Evolutionary conservation across 2,329 filamentous ascomycete species (phyloP).

Genomic region (Phaeosphaeria sp.): DNA sequence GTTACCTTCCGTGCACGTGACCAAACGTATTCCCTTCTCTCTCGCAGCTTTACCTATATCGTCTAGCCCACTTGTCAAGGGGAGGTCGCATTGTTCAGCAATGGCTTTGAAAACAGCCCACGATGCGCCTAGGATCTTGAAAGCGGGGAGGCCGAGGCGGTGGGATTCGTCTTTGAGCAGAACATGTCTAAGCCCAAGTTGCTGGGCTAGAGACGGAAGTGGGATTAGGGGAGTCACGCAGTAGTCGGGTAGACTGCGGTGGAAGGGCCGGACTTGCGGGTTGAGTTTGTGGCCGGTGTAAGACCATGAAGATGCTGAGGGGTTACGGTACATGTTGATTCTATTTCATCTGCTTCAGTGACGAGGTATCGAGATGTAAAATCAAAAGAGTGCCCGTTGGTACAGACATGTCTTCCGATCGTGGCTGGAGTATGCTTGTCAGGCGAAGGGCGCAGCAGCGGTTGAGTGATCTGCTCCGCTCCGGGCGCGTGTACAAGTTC

Average conservation of each 20-base stretch:
- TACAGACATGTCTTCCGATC: background rate
- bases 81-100: slow-evolving; percentile 52
- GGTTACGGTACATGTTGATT: slow-evolving; percentile 34
- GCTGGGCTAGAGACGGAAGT: slow-evolving; percentile 61
- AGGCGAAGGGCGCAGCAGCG: background rate
- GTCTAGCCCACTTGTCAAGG: slow-evolving; percentile 52
- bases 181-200: slow-evolving; percentile 61
- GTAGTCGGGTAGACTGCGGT: slow-evolving; percentile 65
- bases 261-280: slow-evolving; percentile 54
- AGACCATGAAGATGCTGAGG: slow-evolving; percentile 30
- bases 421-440: background rate
- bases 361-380: background rate
- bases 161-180: slow-evolving; percentile 74
- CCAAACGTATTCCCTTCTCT: slow-evolving; percentile 51
- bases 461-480: background rate
- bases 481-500: background rate
- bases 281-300: slow-evolving; percentile 20
- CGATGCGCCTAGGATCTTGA: slow-evolving; percentile 82
- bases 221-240: slow-evolving; percentile 61
- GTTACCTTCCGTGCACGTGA: slow-evolving; percentile 77
- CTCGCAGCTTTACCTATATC: slow-evolving; percentile 48
- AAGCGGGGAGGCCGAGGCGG: slow-evolving; percentile 73
- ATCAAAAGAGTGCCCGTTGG: too few species aligned
- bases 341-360: background rate
- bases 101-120: slow-evolving; percentile 72